Evolutionary conservation across 1,139 yeast genomes (phyloP).

Genomic region (Saccharomycopsis crataegensis): DNA sequence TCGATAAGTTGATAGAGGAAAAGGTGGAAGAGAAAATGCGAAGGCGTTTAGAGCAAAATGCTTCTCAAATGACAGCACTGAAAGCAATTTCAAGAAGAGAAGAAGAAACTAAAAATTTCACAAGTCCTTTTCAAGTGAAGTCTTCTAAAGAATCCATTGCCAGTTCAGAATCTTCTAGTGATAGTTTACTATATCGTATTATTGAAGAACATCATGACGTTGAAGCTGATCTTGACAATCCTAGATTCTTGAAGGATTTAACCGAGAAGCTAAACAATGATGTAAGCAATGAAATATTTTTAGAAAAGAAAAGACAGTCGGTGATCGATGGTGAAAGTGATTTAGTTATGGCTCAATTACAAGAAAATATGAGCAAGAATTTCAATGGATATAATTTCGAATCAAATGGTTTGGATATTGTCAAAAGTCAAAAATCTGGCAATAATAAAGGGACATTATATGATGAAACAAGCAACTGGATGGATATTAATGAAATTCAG

Average conservation of each 20-base stretch:
- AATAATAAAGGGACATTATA: conserved; percentile 1
- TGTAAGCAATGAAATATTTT: conserved; percentile 15
- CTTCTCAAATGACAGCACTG: neutral
- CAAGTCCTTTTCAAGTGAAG: too few relatives aligned
- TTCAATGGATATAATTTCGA: too few relatives aligned
- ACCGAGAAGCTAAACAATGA: conserved; percentile 17
- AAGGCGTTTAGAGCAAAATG: neutral
- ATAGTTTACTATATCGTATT: conserved; percentile 1
- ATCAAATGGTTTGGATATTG: too few relatives aligned
- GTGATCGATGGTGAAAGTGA: neutral
- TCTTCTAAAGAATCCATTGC: too few relatives aligned
- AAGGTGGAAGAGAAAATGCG: conserved; percentile 12
- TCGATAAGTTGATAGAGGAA: conserved; percentile 11
- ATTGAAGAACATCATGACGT: conserved; percentile 3
- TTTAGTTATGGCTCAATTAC: neutral
- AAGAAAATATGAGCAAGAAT: neutral
- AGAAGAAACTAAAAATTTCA: too few relatives aligned
- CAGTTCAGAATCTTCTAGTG: neutral
- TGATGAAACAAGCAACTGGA: conserved; percentile 6
- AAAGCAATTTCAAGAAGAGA: neutral
- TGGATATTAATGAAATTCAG: conserved; percentile 9
- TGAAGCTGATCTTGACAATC: conserved; percentile 5
- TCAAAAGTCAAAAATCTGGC: neutral
- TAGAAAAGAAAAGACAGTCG: conserved; percentile 1
- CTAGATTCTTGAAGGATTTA: conserved; percentile 3